Evolutionary conservation across 208 protist genomes (phyloP).

Genomic region (Balamuthia mandrillaris): DNA sequence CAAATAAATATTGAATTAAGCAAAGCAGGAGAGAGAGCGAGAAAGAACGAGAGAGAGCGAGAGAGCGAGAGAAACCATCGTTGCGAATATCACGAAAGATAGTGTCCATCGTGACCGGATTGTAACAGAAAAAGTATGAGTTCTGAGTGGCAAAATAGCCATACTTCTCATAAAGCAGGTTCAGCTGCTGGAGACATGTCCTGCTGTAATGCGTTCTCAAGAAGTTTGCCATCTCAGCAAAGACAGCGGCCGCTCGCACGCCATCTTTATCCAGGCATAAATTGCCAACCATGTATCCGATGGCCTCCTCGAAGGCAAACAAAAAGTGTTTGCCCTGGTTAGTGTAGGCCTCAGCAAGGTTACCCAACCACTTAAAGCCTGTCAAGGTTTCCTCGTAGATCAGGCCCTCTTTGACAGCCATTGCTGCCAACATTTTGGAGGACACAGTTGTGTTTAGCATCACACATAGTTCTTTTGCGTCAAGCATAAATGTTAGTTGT

Average conservation of each 20-base stretch:
- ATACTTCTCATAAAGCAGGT: constrained; percentile 22
- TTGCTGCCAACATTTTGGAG: constrained; percentile 82
- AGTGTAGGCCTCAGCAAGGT: constrained; percentile 69
- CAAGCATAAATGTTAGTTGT: no score
- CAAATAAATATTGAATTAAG: no score
- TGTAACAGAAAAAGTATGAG: constrained; percentile 85
- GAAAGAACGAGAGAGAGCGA: no score
- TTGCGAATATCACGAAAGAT: constrained; percentile 82
- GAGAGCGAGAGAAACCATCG: no score
- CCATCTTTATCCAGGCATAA: constrained; percentile 94
- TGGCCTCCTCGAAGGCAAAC: constrained; percentile 94
- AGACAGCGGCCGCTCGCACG: constrained; percentile 81
- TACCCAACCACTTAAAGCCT: constrained; percentile 98
- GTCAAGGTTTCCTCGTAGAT: constrained; percentile 87
- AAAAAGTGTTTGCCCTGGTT: constrained; percentile 68
- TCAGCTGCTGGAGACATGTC: not conserved
- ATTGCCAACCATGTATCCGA: constrained; percentile 90
- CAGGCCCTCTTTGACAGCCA: constrained; percentile 87
- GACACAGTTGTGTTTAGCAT: constrained; percentile 78
- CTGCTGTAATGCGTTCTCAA: not conserved
- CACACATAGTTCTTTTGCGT: constrained; percentile 2
- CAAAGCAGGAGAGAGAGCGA: no score
- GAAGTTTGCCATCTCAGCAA: constrained; percentile 83
- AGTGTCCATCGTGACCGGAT: constrained; percentile 71
- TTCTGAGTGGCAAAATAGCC: constrained; percentile 33